Percentiles rank a stretch among this genome's conserved stretches.
These are phyloP conservation scores for Colletotrichum scovillei DNA, from an alignment of 2,329 filamentous ascomycete species.

Conservation along the genomic window DNA sequence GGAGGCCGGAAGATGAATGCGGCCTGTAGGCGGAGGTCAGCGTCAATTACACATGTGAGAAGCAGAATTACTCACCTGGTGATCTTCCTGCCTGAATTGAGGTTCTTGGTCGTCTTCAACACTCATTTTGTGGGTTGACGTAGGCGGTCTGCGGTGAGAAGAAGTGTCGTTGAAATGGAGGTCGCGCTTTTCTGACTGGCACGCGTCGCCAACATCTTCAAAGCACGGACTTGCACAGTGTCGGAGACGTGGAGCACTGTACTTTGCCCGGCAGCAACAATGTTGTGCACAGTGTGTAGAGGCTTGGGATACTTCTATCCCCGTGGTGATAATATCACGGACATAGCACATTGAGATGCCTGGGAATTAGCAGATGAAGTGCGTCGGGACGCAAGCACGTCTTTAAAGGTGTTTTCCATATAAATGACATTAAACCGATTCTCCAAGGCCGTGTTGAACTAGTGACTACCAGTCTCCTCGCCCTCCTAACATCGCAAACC, in stretches of 20 bases:
- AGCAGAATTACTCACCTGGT: conserved; percentile 49
- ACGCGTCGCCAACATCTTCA: conserved; percentile 13
- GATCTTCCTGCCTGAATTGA: conserved; percentile 50
- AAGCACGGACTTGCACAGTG: conserved; percentile 17
- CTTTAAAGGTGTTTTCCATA: neutral
- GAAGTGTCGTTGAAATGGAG: neutral
- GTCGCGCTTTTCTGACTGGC: conserved; percentile 19
- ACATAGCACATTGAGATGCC: neutral
- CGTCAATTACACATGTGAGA: neutral
- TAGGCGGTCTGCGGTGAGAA: neutral
- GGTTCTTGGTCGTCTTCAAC: neutral
- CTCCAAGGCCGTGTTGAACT: conserved; percentile 29
- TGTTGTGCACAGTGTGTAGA: neutral
- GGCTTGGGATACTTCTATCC: neutral
- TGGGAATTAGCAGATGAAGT: neutral
- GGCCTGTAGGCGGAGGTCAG: conserved; percentile 54
- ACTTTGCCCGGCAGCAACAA: fast-evolving
- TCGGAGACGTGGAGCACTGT: fast-evolving
- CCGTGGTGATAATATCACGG: too few species aligned
- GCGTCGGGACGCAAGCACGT: neutral
- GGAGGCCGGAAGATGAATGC: conserved; percentile 72
- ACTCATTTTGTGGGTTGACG: conserved; percentile 9
- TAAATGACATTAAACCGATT: conserved; percentile 28
- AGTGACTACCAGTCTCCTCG: conserved; percentile 29
- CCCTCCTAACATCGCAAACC: conserved; percentile 18